Evolutionary conservation across 257 asterid species (phyloP).

Genomic region (Apocynum venetum): DNA sequence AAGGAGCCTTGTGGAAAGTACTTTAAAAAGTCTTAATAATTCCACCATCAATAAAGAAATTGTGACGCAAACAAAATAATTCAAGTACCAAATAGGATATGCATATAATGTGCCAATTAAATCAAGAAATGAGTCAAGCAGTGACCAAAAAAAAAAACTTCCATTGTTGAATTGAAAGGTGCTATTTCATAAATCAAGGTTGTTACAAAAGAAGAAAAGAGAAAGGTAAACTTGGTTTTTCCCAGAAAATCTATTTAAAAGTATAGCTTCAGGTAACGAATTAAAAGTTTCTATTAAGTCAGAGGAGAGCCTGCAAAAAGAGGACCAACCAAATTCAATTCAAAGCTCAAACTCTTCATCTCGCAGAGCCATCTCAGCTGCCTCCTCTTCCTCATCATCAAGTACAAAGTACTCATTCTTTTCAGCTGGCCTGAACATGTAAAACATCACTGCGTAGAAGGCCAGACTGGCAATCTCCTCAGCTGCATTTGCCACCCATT

Average conservation of each 20-base stretch:
- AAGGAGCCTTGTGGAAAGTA: not conserved
- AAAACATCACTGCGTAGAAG: conserved; percentile 71
- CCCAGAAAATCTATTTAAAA: conserved; percentile 12
- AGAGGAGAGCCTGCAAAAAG: conserved; percentile 26
- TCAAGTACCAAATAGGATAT: not conserved
- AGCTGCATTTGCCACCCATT: conserved; percentile 90
- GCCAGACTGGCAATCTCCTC: conserved; percentile 91
- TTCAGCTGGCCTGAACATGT: conserved; percentile 96
- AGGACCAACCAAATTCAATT: conserved; percentile 29
- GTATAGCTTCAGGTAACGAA: conserved; percentile 15
- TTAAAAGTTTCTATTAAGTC: conserved; percentile 32
- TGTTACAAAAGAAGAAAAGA: conserved; percentile 17
- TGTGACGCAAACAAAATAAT: not conserved
- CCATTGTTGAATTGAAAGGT: not conserved
- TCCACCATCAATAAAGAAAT: not conserved
- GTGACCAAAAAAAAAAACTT: not conserved
- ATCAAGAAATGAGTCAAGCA: not conserved
- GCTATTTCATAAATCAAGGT: not conserved
- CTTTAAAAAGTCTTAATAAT: not conserved
- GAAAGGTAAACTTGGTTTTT: not conserved
- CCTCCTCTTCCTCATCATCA: conserved; percentile 90
- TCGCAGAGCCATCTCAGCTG: conserved; percentile 82
- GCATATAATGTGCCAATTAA: not conserved
- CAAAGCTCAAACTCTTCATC: conserved; percentile 93
- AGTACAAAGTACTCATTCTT: conserved; percentile 83